These are phyloP conservation scores for Hepatocystis sp. DNA, from an alignment of 169 alveolate species.

Conservation along the genomic window DNA sequence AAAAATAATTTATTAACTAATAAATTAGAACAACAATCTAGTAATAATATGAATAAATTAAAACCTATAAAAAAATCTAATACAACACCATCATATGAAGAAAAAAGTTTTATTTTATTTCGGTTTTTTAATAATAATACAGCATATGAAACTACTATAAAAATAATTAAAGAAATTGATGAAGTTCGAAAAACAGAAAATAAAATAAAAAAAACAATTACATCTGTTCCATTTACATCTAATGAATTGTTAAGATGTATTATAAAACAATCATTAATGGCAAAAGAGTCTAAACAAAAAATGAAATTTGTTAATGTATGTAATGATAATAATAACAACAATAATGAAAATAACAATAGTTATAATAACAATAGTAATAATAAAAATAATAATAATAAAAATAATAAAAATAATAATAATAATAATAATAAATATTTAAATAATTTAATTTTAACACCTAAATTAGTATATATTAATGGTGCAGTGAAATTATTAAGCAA, in stretches of 20 bases:
- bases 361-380: no score
- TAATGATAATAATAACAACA: conserved; percentile 47
- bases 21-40: no score
- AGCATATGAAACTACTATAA: conserved; percentile 72
- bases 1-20: no score
- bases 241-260: conserved; percentile 59
- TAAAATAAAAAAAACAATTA: conserved; percentile 60
- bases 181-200: conserved; percentile 53
- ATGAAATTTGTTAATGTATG: not conserved
- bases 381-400: no score
- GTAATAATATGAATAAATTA: no score
- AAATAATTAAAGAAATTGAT: conserved; percentile 68
- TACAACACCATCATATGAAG: no score
- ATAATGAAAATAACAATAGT: no score
- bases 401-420: no score
- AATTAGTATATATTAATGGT: conserved; percentile 51
- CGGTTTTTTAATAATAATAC: conserved; percentile 69
- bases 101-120: conserved; percentile 54
- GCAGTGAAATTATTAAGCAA: conserved; percentile 71
- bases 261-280: conserved; percentile 48
- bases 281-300: conserved; percentile 13
- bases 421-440: no score
- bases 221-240: conserved; percentile 72
- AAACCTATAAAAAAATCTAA: no score
- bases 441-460: conserved; percentile 26